Evolutionary conservation across 495 filamentous ascomycete genomes (phyloP), one percentile per base, ranked within the genome.

Genomic region (Talaromyces adpressus): DNA sequence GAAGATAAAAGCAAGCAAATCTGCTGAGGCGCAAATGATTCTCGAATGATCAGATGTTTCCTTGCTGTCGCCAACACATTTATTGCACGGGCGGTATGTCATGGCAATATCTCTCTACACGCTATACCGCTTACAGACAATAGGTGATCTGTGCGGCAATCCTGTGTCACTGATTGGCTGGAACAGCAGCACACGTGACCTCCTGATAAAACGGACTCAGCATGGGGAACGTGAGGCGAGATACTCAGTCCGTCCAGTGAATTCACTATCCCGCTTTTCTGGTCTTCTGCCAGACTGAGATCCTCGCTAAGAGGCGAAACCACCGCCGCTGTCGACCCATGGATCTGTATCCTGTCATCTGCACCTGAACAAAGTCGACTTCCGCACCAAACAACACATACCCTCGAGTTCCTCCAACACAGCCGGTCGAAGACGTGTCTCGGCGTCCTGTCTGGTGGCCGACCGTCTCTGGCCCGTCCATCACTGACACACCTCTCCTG

Each of bases 371-470:
- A 56, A 56, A 56, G 11, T 56, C 27, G 52, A 56, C 52, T 27
- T 56, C 52, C 12, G 52, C 22, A 56, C 52, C 52, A 56, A n/a
- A n/a, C n/a, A n/a, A n/a, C 52, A 27, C 23, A 22, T 53, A 56
- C n/a, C 18, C 52, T 29, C 52, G 16, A 18, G 2, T 8, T 6
- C 52, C 22, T 25, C 52, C 8, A 12, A 54, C 5, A 29, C 20
- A 58, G 56, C 56, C 29, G 56, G 27, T 25, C 18, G 56, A 32
- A 20, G 56, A 29, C 56, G 56, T 58, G 56, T 58, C 56, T n/a
- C 56, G 56, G 56, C 56, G 30, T 58, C 30, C 56, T 36, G 3
- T 58, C 56, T 58, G 56, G 56, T 58, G 56, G 56, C 56, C 56
- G 56, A 58, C 56, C 56, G 56, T 58, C 56, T 32, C 51, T 56